Evolutionary conservation across 2,329 filamentous ascomycete species (phyloP).

Genomic region (Rutstroemia sp.): DNA sequence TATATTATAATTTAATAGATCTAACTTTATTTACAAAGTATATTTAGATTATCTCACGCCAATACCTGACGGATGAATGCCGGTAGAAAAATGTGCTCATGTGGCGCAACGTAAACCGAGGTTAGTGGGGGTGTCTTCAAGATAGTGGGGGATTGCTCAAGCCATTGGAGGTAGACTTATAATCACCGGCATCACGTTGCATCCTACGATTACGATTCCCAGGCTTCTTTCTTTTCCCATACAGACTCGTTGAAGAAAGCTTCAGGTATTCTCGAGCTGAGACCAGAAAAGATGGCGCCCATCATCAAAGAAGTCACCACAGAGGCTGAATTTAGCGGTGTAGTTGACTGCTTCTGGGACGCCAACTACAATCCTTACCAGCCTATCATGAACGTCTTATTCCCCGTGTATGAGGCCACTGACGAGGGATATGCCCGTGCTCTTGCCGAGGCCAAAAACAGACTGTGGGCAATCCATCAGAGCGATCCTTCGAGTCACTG

Average conservation of each 20-base stretch:
- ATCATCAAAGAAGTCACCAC: neutral
- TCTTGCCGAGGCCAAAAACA: neutral
- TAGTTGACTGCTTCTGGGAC: neutral
- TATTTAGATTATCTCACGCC: too few relatives aligned
- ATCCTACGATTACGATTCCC: too few relatives aligned
- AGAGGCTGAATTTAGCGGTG: neutral
- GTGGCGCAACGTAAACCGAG: too few relatives aligned
- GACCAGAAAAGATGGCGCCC: neutral
- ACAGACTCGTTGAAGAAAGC: neutral
- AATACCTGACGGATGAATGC: too few relatives aligned
- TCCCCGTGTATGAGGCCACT: neutral
- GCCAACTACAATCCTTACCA: neutral
- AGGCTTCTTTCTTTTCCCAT: too few relatives aligned
- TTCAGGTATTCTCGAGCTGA: neutral
- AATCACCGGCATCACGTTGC: too few relatives aligned
- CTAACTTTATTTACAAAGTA: too few relatives aligned
- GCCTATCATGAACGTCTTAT: neutral
- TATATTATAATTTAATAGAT: too few relatives aligned
- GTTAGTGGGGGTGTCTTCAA: too few relatives aligned
- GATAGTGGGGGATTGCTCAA: too few relatives aligned
- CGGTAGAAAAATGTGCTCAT: too few relatives aligned
- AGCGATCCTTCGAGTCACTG: neutral
- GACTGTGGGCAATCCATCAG: neutral
- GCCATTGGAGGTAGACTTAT: too few relatives aligned
- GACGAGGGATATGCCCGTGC: neutral